These are phyloP conservation scores for Termitomyces heimii DNA, from an alignment of 768 basidiomycete genomes.

Conservation along the genomic window DNA sequence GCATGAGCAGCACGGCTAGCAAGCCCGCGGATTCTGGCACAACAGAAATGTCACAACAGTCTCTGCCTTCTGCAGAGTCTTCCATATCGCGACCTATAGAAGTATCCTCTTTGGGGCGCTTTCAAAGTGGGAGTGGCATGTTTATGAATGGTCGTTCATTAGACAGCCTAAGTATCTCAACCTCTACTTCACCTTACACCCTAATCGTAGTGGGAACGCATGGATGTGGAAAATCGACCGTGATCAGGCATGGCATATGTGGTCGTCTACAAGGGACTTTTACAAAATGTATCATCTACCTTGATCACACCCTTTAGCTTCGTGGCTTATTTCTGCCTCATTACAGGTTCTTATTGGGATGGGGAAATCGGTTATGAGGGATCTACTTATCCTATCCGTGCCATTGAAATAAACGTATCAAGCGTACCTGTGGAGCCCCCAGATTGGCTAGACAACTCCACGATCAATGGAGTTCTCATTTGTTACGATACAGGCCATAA, in stretches of 20 bases:
- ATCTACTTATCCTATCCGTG: constrained; percentile 39
- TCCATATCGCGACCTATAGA: constrained; percentile 20
- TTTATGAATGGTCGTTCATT: constrained; percentile 29
- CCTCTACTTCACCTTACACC: constrained; percentile 33
- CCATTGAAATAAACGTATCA: constrained; percentile 50
- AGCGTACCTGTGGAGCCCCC: constrained; percentile 2
- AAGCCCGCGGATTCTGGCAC: constrained; percentile 28
- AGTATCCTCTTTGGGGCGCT: constrained; percentile 30
- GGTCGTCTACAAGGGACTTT: constrained; percentile 37
- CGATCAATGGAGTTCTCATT: constrained; percentile 73
- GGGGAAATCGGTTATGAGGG: constrained; percentile 24
- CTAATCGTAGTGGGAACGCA: constrained; percentile 76
- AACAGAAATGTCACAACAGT: constrained; percentile 31
- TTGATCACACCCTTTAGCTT: not conserved
- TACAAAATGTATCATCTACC: constrained; percentile 31
- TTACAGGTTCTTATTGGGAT: constrained; percentile 28
- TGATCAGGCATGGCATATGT: constrained; percentile 73
- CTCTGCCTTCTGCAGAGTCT: constrained; percentile 31
- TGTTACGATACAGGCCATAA: constrained; percentile 75
- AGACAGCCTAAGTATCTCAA: constrained; percentile 16
- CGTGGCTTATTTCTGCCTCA: not conserved
- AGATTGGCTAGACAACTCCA: constrained; percentile 43
- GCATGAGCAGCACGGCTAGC: constrained; percentile 30
- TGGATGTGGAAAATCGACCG: constrained; percentile 80
- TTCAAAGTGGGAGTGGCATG: constrained; percentile 59